Evolutionary conservation across 169 alveolate genomes (phyloP), one percentile per base, ranked within the genome.

Genomic region (Babesia divergens): DNA sequence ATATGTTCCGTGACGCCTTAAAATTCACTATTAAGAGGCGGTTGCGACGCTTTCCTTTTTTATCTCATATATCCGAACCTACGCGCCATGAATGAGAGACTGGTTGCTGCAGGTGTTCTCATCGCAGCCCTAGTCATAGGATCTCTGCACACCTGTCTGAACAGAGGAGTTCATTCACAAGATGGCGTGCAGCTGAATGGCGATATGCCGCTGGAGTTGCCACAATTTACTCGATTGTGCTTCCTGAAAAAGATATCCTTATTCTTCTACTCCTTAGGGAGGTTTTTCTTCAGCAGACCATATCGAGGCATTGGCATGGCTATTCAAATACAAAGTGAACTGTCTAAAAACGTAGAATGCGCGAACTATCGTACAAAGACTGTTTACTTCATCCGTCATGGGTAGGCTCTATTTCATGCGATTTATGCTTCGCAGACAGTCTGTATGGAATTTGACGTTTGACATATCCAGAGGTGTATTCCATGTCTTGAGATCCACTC

Each of bases 321-420:
- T 18, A 13, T 69, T 2, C 16, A 37, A 20, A 38, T 14, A 4
- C 84, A 71, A 32, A 16, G 14, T 8, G 67, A 58, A 26, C 29
- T 20, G 28, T 6, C 47, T 2, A 70, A 69, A 51, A 22, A 31
- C 2, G 24, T 26, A 7, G 83, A 59, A 3, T 1, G 49, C 28
- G 47, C 28, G 26, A 29, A 40, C n/a, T 37, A 42, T 7, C 38
- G 51, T 22, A 50, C 35, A 8, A 80, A 54, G 65, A 70, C 84
- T n/a, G 38, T 80, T 26, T 80, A 69, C 59, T 80, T 69, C 60
- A 47, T 71, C 0, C 56, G 88, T 9, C 88, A 80, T 31, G 88
- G 88, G 64, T 56, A 69, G 35, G 77, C n/a, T 1, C 35, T 9
- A 14, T 24, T 6, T 0, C 6, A 14, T 7, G 20, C 56, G 0